A percentile compares a stretch with the other conserved stretches of the same genome.
phyloP scores from a whole-genome alignment of 805 yeast species.

The Saturnispora besseyi region DNA sequence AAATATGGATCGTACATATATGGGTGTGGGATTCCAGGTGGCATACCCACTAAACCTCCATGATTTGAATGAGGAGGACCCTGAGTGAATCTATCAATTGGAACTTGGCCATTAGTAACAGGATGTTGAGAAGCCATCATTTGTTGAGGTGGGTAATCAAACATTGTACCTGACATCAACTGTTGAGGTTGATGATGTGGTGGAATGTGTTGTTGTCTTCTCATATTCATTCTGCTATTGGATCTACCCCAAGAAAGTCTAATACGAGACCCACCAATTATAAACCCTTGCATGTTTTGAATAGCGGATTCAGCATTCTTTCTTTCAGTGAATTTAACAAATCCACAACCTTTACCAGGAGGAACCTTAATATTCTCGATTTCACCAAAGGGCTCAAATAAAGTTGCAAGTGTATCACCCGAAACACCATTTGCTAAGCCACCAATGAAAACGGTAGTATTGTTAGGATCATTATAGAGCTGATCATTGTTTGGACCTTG shows the following conservation, averaged over 20 bases:
- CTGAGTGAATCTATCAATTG: background rate
- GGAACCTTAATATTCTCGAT: conserved; percentile 66
- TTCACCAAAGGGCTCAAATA: conserved; percentile 68
- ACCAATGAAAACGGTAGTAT: conserved; percentile 65
- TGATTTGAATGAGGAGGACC: conserved; percentile 8
- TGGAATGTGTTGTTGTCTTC: conserved; percentile 8
- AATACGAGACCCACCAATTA: conserved; percentile 65
- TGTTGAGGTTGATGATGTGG: conserved; percentile 13
- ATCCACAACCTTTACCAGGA: conserved; percentile 73
- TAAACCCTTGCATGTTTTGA: conserved; percentile 69
- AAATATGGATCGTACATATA: conserved; percentile 28
- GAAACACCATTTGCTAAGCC: conserved; percentile 58
- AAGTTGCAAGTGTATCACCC: conserved; percentile 49
- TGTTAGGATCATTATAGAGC: conserved; percentile 46
- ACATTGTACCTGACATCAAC: conserved; percentile 17
- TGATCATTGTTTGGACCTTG: conserved; percentile 1
- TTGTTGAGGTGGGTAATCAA: conserved; percentile 15
- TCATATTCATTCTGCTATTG: conserved; percentile 18
- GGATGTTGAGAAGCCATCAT: conserved; percentile 8
- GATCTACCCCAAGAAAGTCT: conserved; percentile 71
- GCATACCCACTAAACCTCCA: conserved; percentile 20
- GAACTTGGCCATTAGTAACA: background rate
- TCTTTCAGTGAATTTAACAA: conserved; percentile 55
- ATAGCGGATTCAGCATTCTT: conserved; percentile 75
- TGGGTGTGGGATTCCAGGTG: conserved; percentile 24